Percentiles rank a stretch among this genome's conserved stretches.
These are phyloP conservation scores for Colletotrichum sublineola DNA, from an alignment of 2,329 filamentous ascomycete genomes.

Conservation along the genomic window DNA sequence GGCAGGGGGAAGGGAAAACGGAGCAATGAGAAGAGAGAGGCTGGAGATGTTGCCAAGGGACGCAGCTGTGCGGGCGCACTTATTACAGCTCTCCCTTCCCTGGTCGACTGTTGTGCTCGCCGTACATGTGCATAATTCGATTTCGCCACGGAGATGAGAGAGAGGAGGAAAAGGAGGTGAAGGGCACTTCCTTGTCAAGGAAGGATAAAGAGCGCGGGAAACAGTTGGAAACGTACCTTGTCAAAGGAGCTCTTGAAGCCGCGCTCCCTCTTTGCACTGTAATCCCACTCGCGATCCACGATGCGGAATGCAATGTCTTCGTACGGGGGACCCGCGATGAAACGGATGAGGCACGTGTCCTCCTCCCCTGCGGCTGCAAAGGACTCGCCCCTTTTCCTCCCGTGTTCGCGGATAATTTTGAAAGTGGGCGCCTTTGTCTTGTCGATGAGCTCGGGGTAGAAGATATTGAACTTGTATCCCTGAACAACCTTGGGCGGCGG, in stretches of 20 bases:
- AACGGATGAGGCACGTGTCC: constrained; percentile 96
- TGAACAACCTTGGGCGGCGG: constrained; percentile 98
- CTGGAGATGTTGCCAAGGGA: not conserved
- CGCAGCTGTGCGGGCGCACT: constrained; percentile 31
- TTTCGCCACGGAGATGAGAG: constrained; percentile 14
- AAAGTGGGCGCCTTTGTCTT: constrained; percentile 95
- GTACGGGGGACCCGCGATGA: constrained; percentile 95
- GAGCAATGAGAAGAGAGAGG: constrained; percentile 8
- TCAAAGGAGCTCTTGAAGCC: constrained; percentile 98
- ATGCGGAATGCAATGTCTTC: constrained; percentile 98
- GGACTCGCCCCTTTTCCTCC: constrained; percentile 88
- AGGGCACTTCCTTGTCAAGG: not conserved
- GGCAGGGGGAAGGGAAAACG: not conserved
- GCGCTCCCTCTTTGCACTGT: constrained; percentile 92
- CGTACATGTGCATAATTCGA: constrained; percentile 28
- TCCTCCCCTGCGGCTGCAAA: constrained; percentile 95
- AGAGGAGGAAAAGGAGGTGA: not conserved
- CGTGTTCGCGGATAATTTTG: constrained; percentile 93
- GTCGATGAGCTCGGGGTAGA: constrained; percentile 97
- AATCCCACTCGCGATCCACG: constrained; percentile 99
- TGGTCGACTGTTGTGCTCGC: constrained; percentile 5
- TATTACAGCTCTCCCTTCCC: constrained; percentile 8
- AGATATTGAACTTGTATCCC: constrained; percentile 99
- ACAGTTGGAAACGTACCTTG: constrained; percentile 72
- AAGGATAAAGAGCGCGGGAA: not conserved